These are phyloP conservation scores for Zea luxurians DNA, from an alignment of 176 grass and related monocot genomes.

Conservation along the genomic window DNA sequence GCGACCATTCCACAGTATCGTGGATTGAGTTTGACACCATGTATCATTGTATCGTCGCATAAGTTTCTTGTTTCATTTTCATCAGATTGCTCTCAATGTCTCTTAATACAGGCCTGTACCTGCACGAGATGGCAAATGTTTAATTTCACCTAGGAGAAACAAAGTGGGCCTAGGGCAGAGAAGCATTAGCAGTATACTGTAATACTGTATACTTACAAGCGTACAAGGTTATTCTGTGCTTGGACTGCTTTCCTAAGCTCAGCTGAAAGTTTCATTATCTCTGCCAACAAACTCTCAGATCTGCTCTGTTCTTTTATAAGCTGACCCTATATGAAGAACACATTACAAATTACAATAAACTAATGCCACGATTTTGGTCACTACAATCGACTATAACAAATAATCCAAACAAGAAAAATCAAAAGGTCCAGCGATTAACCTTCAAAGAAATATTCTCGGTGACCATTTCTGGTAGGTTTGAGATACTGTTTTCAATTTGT, in stretches of 20 bases:
- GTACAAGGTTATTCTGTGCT: conserved; percentile 63
- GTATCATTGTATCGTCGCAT: conserved; percentile 58
- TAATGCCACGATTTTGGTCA: conserved; percentile 7
- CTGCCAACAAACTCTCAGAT: conserved; percentile 59
- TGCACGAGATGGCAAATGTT: conserved; percentile 44
- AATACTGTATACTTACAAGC: conserved; percentile 52
- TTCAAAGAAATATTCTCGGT: conserved; percentile 66
- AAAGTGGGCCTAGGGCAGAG: background rate
- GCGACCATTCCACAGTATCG: background rate
- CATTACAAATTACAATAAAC: conserved; percentile 13
- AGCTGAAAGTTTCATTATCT: conserved; percentile 87
- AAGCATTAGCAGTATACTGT: conserved; percentile 17
- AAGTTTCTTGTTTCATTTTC: conserved; percentile 99
- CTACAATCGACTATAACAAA: conserved; percentile 3
- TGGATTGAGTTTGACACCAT: conserved; percentile 1
- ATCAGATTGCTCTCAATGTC: conserved; percentile 82
- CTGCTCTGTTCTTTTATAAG: conserved; percentile 77
- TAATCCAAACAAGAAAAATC: conserved; percentile 8
- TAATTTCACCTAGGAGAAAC: conserved; percentile 14
- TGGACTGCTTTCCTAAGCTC: conserved; percentile 75
- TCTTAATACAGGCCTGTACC: conserved; percentile 80
- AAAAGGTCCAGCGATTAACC: conserved; percentile 43
- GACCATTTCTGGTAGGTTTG: conserved; percentile 47
- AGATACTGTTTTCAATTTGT: conserved; percentile 49
- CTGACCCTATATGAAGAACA: conserved; percentile 55